A percentile compares a stretch with the other conserved stretches of the same genome.
Evolutionary conservation across 2,329 filamentous ascomycete species (phyloP).

Genomic region (Botrytis fabae): DNA sequence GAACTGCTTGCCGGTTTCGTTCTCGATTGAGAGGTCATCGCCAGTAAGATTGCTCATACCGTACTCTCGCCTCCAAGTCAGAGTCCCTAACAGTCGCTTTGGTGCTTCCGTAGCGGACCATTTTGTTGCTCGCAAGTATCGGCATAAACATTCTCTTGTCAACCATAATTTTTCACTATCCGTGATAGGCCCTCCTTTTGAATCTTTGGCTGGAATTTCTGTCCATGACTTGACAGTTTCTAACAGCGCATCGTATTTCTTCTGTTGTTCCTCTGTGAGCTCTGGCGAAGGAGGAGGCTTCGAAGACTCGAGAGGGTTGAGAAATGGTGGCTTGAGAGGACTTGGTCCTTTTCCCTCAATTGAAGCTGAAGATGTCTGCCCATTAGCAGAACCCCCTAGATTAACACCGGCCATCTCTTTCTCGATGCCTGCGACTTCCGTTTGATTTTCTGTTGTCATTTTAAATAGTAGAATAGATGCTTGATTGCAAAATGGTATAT

Average conservation of each 20-base stretch:
- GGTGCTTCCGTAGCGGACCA: slow-evolving; percentile 77
- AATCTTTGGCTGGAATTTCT: slow-evolving; percentile 63
- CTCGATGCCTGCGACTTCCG: slow-evolving; percentile 8
- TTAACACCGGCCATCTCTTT: slow-evolving; percentile 21
- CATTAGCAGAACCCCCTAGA: slow-evolving; percentile 4
- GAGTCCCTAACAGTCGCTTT: slow-evolving; percentile 75
- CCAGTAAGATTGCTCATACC: slow-evolving; percentile 72
- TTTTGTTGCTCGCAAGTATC: slow-evolving; percentile 91
- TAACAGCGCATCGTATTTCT: slow-evolving; percentile 80
- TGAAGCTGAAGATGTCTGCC: neutral
- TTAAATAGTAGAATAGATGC: neutral
- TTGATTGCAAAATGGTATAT: neutral
- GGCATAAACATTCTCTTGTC: slow-evolving; percentile 85
- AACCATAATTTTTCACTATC: slow-evolving; percentile 87
- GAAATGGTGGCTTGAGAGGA: slow-evolving; percentile 44
- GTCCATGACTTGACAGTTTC: slow-evolving; percentile 69
- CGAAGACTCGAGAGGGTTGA: slow-evolving; percentile 33
- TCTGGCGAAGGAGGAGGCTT: slow-evolving; percentile 51
- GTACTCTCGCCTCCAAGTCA: slow-evolving; percentile 90
- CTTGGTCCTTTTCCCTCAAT: slow-evolving; percentile 39
- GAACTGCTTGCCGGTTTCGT: slow-evolving; percentile 95
- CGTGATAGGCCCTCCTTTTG: slow-evolving; percentile 62
- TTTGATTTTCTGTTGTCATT: slow-evolving; percentile 20
- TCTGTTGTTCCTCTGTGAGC: slow-evolving; percentile 73
- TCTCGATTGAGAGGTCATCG: slow-evolving; percentile 89